phyloP scores from a whole-genome alignment of 306 rosid species.

The barrel medic (Medicago truncatula) region MtrunA17r5.0-ANR NC_053047.1:35290501-35291000 shows the following conservation, averaged over 20 bases:
- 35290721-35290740: not conserved
- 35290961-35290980: no score
- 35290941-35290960: no score
- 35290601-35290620: conserved; percentile 5
- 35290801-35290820: not conserved
- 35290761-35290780: conserved; percentile 10
- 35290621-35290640: not conserved
- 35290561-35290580: not conserved
- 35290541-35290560: conserved; percentile 6
- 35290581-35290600: conserved; percentile 5
- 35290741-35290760: not conserved
- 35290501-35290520: not conserved
- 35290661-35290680: not conserved
- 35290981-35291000: no score
- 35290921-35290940: no score
- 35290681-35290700: not conserved
- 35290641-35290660: not conserved
- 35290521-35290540: not conserved
- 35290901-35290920: no score
- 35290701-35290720: not conserved
- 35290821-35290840: no score
- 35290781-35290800: not conserved
- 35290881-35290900: no score
- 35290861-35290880: no score
- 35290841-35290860: no score